Evolutionary conservation across 805 yeast species (phyloP).

Genomic region (Kazachstania africana): DNA sequence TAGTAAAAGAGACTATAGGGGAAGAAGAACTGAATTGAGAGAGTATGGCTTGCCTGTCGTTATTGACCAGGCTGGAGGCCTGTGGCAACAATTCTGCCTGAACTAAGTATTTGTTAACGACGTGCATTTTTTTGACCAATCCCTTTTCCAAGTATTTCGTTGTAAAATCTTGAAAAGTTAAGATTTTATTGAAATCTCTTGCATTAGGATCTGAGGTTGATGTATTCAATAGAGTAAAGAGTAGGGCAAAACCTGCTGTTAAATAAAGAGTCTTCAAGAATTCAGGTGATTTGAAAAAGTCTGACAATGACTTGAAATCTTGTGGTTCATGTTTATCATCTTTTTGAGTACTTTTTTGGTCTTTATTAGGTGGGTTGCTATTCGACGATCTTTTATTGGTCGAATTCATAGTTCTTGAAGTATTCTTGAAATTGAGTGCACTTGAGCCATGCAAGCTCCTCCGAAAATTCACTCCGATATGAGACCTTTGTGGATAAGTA

Average conservation of each 20-base stretch:
- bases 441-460: too few species aligned
- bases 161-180: conserved; percentile 76
- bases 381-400: too few species aligned
- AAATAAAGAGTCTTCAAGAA: conserved; percentile 29
- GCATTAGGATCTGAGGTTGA: conserved; percentile 6
- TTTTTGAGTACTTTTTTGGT: background rate
- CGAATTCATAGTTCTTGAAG: too few species aligned
- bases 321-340: conserved; percentile 5
- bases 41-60: too few species aligned
- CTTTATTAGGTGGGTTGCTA: too few species aligned
- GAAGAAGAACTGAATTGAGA: conserved; percentile 3
- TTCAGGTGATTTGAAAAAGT: conserved; percentile 33
- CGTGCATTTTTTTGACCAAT: conserved; percentile 59
- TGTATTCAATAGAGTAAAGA: conserved; percentile 26
- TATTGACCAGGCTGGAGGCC: conserved; percentile 13
- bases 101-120: conserved; percentile 61
- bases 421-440: too few species aligned
- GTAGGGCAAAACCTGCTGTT: conserved; percentile 28
- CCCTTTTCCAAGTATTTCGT: conserved; percentile 69
- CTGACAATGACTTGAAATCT: conserved; percentile 21
- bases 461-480: too few species aligned
- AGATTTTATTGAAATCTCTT: conserved; percentile 18
- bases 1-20: conserved; percentile 58
- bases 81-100: conserved; percentile 49
- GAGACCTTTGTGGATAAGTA: too few species aligned